These are phyloP conservation scores for Verticillium alfalfae DNA, from an alignment of 2,329 filamentous ascomycete species.

Conservation along the genomic window DNA sequence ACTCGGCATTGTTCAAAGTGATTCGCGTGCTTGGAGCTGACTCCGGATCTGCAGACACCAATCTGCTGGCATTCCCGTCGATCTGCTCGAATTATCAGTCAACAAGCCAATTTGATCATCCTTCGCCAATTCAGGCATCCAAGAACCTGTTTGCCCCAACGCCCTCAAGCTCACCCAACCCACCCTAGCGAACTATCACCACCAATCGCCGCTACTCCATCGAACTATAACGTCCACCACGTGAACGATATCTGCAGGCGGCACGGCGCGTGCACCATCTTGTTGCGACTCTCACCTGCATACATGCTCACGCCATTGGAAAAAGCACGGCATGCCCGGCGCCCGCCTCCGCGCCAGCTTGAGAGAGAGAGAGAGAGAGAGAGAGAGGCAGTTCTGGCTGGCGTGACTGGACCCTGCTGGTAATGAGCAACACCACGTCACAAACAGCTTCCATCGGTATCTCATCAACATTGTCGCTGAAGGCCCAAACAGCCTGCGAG, in stretches of 20 bases:
- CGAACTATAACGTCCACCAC: neutral
- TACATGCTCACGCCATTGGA: neutral
- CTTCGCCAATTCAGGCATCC: neutral
- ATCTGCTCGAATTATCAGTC: neutral
- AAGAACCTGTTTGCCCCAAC: neutral
- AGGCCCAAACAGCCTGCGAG: constrained; percentile 17
- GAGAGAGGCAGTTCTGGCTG: no score
- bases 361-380: no score
- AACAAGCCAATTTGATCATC: neutral
- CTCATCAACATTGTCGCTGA: constrained; percentile 18
- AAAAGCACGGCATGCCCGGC: constrained; percentile 4
- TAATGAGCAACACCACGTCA: no score
- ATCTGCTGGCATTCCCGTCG: no score
- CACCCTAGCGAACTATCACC: neutral
- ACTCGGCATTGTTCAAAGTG: no score
- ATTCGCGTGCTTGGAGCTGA: no score
- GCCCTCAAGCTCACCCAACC: neutral
- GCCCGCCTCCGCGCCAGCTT: neutral
- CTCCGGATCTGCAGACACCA: no score
- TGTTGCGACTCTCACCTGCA: neutral
- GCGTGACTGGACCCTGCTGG: no score
- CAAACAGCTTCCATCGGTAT: no score
- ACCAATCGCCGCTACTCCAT: neutral
- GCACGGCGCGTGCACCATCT: neutral
- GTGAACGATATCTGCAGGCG: neutral